A percentile compares a stretch with the other conserved stretches of the same genome.
Evolutionary conservation across 78 protist genomes (phyloP).

Genomic region (Carpediemonas membranifera): DNA sequence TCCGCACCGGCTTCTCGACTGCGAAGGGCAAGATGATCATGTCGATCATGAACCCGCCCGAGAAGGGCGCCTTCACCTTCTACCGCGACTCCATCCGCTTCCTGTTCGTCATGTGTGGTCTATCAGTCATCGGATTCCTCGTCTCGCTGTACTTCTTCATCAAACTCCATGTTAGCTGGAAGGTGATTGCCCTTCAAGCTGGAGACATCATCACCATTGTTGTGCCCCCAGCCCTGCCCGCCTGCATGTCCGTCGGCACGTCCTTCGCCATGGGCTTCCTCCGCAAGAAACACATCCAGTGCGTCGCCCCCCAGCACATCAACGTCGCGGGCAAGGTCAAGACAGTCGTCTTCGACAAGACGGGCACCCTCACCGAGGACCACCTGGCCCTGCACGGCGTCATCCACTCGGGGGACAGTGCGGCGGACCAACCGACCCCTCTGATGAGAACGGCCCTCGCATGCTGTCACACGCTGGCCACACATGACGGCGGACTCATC

Average conservation of each 20-base stretch:
- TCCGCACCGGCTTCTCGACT: constrained; percentile 48
- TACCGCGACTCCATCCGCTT: constrained; percentile 56
- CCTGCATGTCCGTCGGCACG: constrained; percentile 68
- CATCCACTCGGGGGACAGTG: no score
- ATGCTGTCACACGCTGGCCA: neutral
- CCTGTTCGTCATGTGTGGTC: constrained; percentile 15
- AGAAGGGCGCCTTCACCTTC: constrained; percentile 46
- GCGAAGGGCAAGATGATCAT: constrained; percentile 53
- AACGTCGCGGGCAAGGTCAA: constrained; percentile 55
- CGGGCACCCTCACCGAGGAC: constrained; percentile 84
- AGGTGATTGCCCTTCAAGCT: constrained; percentile 30
- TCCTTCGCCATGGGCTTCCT: constrained; percentile 31
- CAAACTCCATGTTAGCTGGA: neutral
- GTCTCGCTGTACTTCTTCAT: constrained; percentile 6
- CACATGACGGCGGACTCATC: constrained; percentile 28
- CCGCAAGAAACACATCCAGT: constrained; percentile 35
- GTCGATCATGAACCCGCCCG: constrained; percentile 57
- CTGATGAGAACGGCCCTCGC: neutral
- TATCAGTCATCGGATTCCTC: constrained; percentile 28
- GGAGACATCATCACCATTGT: constrained; percentile 68
- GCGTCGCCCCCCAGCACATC: constrained; percentile 52
- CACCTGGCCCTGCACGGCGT: constrained; percentile 52
- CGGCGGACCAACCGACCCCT: neutral
- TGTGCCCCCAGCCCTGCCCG: constrained; percentile 67
- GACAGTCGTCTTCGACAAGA: constrained; percentile 68